Evolutionary conservation across 371 early-diverging fungal genomes (phyloP), one percentile per base, ranked within the genome.

Genomic region (Umbelopsis sp.): DNA sequence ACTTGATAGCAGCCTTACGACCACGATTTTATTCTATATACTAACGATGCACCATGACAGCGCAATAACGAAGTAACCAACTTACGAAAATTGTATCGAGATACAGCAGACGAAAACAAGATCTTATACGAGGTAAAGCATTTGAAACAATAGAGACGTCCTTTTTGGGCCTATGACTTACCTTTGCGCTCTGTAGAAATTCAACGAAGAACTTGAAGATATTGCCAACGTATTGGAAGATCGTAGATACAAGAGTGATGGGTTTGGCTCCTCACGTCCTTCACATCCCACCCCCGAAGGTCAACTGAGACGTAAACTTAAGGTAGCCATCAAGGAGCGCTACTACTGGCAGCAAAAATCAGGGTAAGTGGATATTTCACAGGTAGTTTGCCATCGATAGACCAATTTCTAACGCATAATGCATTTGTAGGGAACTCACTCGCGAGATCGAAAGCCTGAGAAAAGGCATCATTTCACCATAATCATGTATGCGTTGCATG

Each of bases 301-400:
- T 12, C 78, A 77, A 57, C 44, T 75, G 5, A 65, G 65, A 29
- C 67, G 62, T n/a, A 75, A 77, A 35, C 50, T 80, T 5, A 76
- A 80, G 50, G 51, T 52, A 0, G 72, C 78, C 35, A 35, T 80
- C 6, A 66, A 70, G 57, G 80, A 80, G 63, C 74, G 77, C 62
- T 77, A 75, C 22, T 76, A 80, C 45, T 80, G 77, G 77, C 80
- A 77, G 35, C 70, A 75, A 64, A 77, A 72, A 48, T 76, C 80
- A 57, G 72, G 69, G 80, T 77, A 74, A 69, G 71, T 22, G 3
- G 14, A 7, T 62, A 4, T 38, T 38, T n/a, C 8, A 32, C 12
- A 35, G 14, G 37, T 24, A 32, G 1, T 45, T 24, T 20, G 18
- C 46, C n/a, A 63, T 4, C 2, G 1, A 11, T 38, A 3, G 6